A percentile compares a stretch with the other conserved stretches of the same genome.
phyloP scores from a whole-genome alignment of 139 green algal genomes.

The Chlorella sp. region DNA sequence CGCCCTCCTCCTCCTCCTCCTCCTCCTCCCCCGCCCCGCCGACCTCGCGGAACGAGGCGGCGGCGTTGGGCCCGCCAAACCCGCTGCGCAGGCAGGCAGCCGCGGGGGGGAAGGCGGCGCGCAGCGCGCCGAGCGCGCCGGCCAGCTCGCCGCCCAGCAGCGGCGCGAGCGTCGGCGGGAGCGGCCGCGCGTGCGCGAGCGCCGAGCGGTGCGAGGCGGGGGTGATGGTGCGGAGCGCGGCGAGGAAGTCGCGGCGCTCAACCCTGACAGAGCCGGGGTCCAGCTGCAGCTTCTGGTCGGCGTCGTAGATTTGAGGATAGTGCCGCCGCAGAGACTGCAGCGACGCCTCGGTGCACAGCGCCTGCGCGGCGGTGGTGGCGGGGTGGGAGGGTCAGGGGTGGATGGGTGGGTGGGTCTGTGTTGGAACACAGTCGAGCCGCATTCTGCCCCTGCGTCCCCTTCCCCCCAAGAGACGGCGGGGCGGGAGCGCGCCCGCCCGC shows the following conservation, averaged over 20 bases:
- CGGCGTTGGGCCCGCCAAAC: constrained; percentile 21
- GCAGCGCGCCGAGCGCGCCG: constrained; percentile 43
- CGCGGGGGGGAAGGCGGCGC: constrained; percentile 62
- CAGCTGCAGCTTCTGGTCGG: constrained; percentile 78
- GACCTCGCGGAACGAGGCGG: constrained; percentile 5
- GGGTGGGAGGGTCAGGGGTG: not conserved
- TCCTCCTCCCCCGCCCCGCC: not conserved
- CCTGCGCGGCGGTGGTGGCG: constrained; percentile 38
- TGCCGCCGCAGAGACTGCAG: constrained; percentile 81
- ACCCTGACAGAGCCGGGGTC: constrained; percentile 49
- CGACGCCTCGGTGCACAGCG: constrained; percentile 91
- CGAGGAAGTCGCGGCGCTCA: constrained; percentile 76
- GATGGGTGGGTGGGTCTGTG: not conserved
- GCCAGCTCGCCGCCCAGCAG: constrained; percentile 46
- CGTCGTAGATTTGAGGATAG: constrained; percentile 93
- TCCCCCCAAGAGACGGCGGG: not conserved
- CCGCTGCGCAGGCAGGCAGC: constrained; percentile 36
- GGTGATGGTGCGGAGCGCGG: constrained; percentile 75
- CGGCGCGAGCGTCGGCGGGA: constrained; percentile 52
- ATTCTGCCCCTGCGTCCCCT: not conserved
- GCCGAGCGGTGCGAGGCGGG: constrained; percentile 77
- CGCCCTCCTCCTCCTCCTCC: not conserved
- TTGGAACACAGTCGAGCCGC: not conserved
- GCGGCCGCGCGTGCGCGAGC: constrained; percentile 38
- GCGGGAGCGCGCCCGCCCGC: not conserved